These are phyloP conservation scores for Hypoxylon trugodes DNA, from an alignment of 495 filamentous ascomycete species.

Conservation along the genomic window DNA sequence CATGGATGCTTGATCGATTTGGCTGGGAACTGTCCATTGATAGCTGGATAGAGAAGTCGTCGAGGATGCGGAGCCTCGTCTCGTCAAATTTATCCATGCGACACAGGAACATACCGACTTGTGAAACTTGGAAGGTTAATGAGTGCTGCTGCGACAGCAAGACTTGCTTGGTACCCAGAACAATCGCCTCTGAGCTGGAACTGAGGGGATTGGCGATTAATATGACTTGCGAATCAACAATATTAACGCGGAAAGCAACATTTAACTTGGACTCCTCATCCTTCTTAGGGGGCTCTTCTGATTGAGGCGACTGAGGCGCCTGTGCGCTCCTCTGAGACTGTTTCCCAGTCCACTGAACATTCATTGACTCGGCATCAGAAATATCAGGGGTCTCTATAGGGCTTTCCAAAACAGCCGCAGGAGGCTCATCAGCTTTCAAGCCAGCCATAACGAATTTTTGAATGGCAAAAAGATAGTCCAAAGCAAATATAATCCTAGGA, in stretches of 20 bases:
- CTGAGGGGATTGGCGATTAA: constrained; percentile 93
- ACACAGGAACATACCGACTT: constrained; percentile 97
- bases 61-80: constrained; percentile 84
- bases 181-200: constrained; percentile 91
- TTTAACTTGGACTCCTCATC: constrained; percentile 64
- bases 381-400: constrained; percentile 67
- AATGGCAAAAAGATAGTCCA: constrained; percentile 93
- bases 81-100: constrained; percentile 97
- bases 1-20: constrained; percentile 77
- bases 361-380: constrained; percentile 63
- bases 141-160: constrained; percentile 94
- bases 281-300: constrained; percentile 19
- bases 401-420: constrained; percentile 62
- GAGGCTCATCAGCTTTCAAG: constrained; percentile 65
- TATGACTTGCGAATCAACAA: constrained; percentile 95
- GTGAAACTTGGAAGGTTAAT: constrained; percentile 86
- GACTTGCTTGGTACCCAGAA: constrained; percentile 92
- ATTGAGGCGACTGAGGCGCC: neutral
- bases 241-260: constrained; percentile 88
- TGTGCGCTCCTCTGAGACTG: constrained; percentile 38
- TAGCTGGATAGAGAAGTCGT: constrained; percentile 91
- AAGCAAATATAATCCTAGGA: constrained; percentile 89
- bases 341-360: constrained; percentile 44
- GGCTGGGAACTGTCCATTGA: constrained; percentile 84
- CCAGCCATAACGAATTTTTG: constrained; percentile 79